phyloP scores from a whole-genome alignment of 192 early-diverging fungal genomes.

The Linnemannia zychae region DNA sequence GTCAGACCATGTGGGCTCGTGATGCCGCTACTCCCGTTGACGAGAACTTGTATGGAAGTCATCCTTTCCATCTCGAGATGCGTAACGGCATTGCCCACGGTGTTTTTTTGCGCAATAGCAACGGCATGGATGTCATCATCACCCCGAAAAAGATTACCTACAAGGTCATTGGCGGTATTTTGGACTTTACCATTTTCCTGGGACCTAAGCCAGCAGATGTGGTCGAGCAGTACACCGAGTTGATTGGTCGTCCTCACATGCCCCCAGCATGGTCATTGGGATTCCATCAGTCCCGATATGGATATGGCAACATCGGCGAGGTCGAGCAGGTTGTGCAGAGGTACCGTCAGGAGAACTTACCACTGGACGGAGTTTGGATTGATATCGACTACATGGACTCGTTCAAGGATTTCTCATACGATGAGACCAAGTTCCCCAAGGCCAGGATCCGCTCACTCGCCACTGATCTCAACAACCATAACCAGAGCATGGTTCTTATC shows the following conservation, averaged over 20 bases:
- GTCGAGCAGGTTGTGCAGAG: constrained; percentile 67
- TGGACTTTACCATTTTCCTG: constrained; percentile 76
- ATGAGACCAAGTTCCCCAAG: constrained; percentile 67
- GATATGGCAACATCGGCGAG: constrained; percentile 67
- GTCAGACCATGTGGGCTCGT: constrained; percentile 37
- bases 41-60: constrained; percentile 75
- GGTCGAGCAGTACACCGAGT: constrained; percentile 69
- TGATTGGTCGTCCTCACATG: constrained; percentile 73
- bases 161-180: constrained; percentile 73
- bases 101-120: constrained; percentile 71
- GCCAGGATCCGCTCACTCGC: constrained; percentile 62
- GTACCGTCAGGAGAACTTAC: constrained; percentile 69
- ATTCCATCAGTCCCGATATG: constrained; percentile 75
- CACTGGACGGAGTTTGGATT: constrained; percentile 74
- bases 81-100: constrained; percentile 60
- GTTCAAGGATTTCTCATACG: constrained; percentile 72
- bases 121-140: constrained; percentile 77
- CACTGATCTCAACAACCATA: constrained; percentile 54
- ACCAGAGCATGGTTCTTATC: constrained; percentile 74
- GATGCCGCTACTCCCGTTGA: constrained; percentile 60
- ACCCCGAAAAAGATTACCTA: constrained; percentile 66
- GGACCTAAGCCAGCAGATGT: constrained; percentile 64
- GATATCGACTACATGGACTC: constrained; percentile 83
- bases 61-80: constrained; percentile 75
- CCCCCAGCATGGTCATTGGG: constrained; percentile 76